Base-by-base conservation (phyloP, 2,329 filamentous ascomycete genomes). In the Exophiala calicioides region DNA sequence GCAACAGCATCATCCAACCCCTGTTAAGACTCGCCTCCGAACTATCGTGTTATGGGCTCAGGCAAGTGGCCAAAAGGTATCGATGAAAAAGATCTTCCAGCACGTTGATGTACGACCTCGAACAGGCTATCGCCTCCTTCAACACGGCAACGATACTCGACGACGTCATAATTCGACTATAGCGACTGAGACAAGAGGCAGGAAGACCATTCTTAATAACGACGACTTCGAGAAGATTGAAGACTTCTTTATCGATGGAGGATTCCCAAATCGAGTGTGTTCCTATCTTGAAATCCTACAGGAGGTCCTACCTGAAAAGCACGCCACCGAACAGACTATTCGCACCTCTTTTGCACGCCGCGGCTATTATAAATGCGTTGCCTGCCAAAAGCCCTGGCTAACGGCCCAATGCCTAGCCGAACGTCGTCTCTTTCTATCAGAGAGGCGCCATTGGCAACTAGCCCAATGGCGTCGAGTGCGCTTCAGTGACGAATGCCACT, bases 401-500 rank as follows among this genome's bases (percentile, higher is more conserved):
- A 34, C 15, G 31, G 31, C 31, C 15, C 18, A 34, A 34, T 34
- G 16, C 5, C 18, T 34, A 6, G 21, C 18, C 18, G 31, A 34
- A 34, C 31, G 31, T 19, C 31, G 31, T 10, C 16, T 19, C 18
- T 34, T 19, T 5, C 31, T 34, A 16, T 16, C 31, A 16, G 13
- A 19, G 18, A 9, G 31, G 21, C 2, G 31, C 16, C 31, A 34
- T 10, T 34, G 31, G 15, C 31, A 13, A 32, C 7, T 32, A 32
- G 4, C 5, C 30, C 12, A 32, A 32, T 32, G n/a, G 30, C 30
- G 12, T 4, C 4, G 30, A 9, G 30, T 32, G 5, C 12, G 31
- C 31, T 34, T 34, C 21, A 19, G 16, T 19, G 31, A 34, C n/a
- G 15, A 34, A 33, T 34, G 31, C 15, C 31, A 34, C 21, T 34